Evolutionary conservation across 345 rosid species (phyloP), one percentile per base, ranked within the genome.

Genomic region (Citrus medica): DNA sequence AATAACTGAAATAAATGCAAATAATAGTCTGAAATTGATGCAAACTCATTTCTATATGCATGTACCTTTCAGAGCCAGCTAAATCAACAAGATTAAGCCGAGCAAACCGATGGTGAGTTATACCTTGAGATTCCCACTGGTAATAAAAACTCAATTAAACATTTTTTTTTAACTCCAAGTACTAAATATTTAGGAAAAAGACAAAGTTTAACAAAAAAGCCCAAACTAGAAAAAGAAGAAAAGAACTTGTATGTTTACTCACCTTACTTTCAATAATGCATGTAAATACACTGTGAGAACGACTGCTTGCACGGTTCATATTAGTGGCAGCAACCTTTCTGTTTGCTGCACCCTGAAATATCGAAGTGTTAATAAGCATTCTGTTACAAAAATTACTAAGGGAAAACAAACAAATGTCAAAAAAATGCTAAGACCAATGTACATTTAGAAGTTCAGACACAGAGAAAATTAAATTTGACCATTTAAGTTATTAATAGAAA

Each of bases 31-130:
- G 25, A 67, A n/a, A 40, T 66, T 42, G 38, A 37, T 67, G 38
- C 69, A 40, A 51, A 22, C 9, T 32, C 12, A 27, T 22, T 62
- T 69, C 6, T 56, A 62, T 61, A 19, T 55, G 61, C 37, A 14
- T 74, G 14, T 90, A 94, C 99, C 99, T 94, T 80, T 97, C 99
- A 51, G 99, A 97, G 74, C 99, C 99, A 69, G 99, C 98, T 84
- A 97, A 85, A 83, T 97, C 99, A 75, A 97, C 99, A 61, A 97
- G 98, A 84, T 97, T 94, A 74, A 97, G 98, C 73, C 93, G 87
- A 76, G 99, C 93, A 92, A 93, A 97, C 58, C 99, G 94, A 77
- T 93, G 99, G 83, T 96, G 98, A 72, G 85, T 92, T 75, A 94
- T 92, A 61, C 98, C 98, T 87, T 94, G 99, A 66, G 95, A 89